phyloP scores from a whole-genome alignment of 2,329 filamentous ascomycete genomes.

The Cercospora sp. region DNA sequence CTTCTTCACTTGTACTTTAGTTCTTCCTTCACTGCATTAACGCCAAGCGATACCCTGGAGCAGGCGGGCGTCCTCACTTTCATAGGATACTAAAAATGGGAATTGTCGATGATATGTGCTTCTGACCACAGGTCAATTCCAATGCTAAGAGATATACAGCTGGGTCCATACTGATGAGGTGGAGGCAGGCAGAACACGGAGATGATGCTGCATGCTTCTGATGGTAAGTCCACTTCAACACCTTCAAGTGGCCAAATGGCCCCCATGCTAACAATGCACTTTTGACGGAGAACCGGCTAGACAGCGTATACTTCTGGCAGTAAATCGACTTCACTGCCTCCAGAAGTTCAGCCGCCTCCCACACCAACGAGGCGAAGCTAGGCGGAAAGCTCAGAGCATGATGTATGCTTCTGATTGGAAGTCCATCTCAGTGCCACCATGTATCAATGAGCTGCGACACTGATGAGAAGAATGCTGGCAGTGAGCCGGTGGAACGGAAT shows the following conservation, averaged over 20 bases:
- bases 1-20: not conserved
- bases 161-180: not conserved
- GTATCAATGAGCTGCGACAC: no score
- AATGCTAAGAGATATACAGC: not conserved
- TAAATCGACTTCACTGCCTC: no score
- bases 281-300: not conserved
- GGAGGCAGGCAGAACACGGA: not conserved
- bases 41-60: conserved; percentile 9
- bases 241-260: not conserved
- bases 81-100: not conserved
- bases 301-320: not conserved
- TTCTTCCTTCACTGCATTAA: conserved; percentile 3
- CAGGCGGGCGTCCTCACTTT: not conserved
- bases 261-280: not conserved
- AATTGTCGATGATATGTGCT: not conserved
- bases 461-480: no score
- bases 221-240: not conserved
- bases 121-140: not conserved
- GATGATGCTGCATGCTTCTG: not conserved
- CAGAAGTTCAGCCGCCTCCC: no score
- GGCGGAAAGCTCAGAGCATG: no score
- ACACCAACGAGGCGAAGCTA: no score
- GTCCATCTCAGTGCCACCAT: no score
- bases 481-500: no score
- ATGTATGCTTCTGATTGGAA: no score